phyloP scores from a whole-genome alignment of 176 grass and related monocot genomes.

The Poa pratensis region DNA sequence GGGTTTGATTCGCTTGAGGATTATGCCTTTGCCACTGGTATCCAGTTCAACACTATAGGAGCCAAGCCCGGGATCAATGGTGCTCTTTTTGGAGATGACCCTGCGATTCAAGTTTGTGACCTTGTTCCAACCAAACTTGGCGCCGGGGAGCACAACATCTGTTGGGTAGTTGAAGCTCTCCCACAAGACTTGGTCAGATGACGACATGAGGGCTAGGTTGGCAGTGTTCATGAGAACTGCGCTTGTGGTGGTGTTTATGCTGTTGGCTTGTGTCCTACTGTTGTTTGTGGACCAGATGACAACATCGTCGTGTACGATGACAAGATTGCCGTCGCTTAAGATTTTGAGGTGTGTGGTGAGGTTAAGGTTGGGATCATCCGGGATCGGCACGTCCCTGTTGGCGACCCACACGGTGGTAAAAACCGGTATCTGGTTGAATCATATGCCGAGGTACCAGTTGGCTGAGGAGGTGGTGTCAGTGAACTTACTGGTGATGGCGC shows the following conservation, averaged over 20 bases:
- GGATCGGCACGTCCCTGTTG: neutral
- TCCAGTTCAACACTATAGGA: slow-evolving; percentile 40
- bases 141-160: slow-evolving; percentile 39
- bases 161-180: slow-evolving; percentile 61
- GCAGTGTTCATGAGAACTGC: slow-evolving; percentile 29
- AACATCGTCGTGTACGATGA: slow-evolving; percentile 3
- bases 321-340: slow-evolving; percentile 37
- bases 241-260: neutral
- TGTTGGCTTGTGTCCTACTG: neutral
- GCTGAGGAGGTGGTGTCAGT: neutral
- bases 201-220: slow-evolving; percentile 41
- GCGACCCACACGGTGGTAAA: neutral
- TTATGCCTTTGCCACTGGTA: neutral
- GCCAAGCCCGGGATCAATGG: slow-evolving; percentile 38
- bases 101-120: slow-evolving; percentile 37
- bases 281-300: slow-evolving; percentile 33
- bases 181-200: slow-evolving; percentile 31
- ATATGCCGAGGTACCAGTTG: slow-evolving; percentile 21
- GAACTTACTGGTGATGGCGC: neutral
- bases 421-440: neutral
- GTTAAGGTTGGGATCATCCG: neutral
- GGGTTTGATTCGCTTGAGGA: neutral
- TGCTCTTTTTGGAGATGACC: slow-evolving; percentile 40
- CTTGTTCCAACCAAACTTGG: slow-evolving; percentile 54
- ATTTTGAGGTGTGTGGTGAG: slow-evolving; percentile 37